A percentile compares a stretch with the other conserved stretches of the same genome.
Evolutionary conservation across 805 yeast species (phyloP).

Genomic region (Zygoascus biomembranicola): DNA sequence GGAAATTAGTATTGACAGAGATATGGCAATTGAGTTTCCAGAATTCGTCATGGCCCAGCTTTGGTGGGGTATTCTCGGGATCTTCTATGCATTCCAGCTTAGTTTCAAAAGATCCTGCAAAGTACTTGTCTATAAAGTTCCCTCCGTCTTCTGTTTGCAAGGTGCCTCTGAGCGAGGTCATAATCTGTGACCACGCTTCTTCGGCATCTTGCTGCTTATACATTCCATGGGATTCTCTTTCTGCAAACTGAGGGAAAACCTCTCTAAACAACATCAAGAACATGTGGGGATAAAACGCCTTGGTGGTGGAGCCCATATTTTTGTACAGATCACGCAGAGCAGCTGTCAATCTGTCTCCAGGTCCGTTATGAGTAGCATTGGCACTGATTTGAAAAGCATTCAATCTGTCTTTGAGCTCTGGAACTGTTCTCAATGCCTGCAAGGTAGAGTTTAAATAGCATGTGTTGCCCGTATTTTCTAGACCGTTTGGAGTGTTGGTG

Average conservation of each 20-base stretch:
- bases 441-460: conserved; percentile 68
- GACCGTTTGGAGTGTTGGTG: conserved; percentile 49
- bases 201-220: conserved; percentile 98
- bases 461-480: conserved; percentile 65
- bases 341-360: conserved; percentile 23
- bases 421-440: conserved; percentile 43
- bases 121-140: conserved; percentile 43
- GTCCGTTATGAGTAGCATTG: neutral
- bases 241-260: conserved; percentile 82
- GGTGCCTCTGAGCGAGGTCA: conserved; percentile 42
- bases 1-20: conserved; percentile 71
- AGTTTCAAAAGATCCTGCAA: conserved; percentile 58
- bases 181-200: conserved; percentile 80
- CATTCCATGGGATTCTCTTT: conserved; percentile 53
- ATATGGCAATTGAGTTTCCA: conserved; percentile 85
- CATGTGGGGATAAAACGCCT: conserved; percentile 57
- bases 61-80: conserved; percentile 35
- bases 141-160: conserved; percentile 20
- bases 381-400: conserved; percentile 26
- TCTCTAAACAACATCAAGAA: conserved; percentile 49
- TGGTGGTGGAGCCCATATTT: conserved; percentile 25
- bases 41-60: conserved; percentile 45
- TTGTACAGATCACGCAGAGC: conserved; percentile 26
- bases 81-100: conserved; percentile 53
- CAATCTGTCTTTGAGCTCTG: conserved; percentile 42